Percentiles rank a stretch among this genome's conserved stretches.
Conservation (phyloP, 345 rosid genomes). For the Moringa oleifera region DNA sequence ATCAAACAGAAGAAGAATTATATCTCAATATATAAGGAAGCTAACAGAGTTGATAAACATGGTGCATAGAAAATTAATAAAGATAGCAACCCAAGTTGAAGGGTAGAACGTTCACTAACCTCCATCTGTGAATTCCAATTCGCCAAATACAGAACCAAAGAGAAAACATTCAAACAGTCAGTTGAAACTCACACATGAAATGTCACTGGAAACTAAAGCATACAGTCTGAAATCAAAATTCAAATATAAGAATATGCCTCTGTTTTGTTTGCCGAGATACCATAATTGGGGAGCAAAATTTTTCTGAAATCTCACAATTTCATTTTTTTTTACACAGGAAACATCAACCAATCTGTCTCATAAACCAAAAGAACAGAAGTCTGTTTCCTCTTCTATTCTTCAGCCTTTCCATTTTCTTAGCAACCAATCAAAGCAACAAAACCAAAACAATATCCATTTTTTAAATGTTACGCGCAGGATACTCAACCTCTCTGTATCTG, state of each 20-base stretch:
- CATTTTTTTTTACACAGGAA: background rate
- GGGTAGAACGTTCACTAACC: conserved; percentile 35
- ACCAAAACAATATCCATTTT: background rate
- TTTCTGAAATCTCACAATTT: conserved; percentile 1
- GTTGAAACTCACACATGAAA: background rate
- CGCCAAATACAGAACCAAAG: conserved; percentile 14
- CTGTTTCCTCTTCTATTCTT: background rate
- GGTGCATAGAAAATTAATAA: background rate
- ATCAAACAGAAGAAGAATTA: conserved; percentile 6
- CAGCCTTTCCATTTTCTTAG: background rate
- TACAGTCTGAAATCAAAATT: background rate
- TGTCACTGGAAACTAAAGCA: background rate
- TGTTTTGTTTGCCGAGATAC: background rate
- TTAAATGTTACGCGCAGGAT: background rate
- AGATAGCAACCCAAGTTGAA: conserved; percentile 7
- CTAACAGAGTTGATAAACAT: background rate
- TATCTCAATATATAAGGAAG: background rate
- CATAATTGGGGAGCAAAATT: background rate
- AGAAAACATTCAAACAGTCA: conserved; percentile 8
- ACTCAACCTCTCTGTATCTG: conserved; percentile 75
- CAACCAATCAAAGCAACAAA: background rate
- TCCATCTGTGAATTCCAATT: conserved; percentile 63
- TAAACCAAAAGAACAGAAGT: background rate
- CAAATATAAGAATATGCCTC: background rate
- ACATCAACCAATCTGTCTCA: background rate